phyloP scores from a whole-genome alignment of 192 early-diverging fungal species.

The Gryganskiella cystojenkinii region DNA sequence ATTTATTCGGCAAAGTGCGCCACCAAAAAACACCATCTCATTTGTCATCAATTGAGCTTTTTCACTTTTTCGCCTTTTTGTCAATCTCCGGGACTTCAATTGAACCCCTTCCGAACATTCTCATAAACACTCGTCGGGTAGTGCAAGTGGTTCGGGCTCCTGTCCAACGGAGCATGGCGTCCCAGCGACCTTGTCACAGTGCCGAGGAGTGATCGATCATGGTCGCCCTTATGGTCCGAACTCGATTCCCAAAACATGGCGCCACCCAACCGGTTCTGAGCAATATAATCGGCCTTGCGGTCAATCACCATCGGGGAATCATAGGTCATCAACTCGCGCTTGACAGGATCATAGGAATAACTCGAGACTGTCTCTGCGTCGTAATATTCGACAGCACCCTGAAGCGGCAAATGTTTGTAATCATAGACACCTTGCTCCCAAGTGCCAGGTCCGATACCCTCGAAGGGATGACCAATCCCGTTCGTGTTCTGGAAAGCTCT shows the following conservation, averaged over 20 bases:
- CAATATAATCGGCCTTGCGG: constrained; percentile 75
- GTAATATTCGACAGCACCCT: constrained; percentile 76
- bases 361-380: constrained; percentile 81
- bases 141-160: constrained; percentile 54
- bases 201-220: constrained; percentile 56
- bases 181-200: constrained; percentile 25
- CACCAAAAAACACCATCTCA: constrained; percentile 8
- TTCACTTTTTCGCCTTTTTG: not conserved
- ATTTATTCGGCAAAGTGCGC: constrained; percentile 3
- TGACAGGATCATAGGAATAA: constrained; percentile 81
- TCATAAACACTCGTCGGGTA: constrained; percentile 61
- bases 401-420: constrained; percentile 81
- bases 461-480: constrained; percentile 70
- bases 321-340: constrained; percentile 82
- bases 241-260: constrained; percentile 87
- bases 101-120: constrained; percentile 56
- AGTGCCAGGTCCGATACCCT: constrained; percentile 79
- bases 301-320: constrained; percentile 76
- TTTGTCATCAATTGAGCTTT: not conserved
- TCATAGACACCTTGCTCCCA: constrained; percentile 96
- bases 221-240: constrained; percentile 53
- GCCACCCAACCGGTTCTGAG: constrained; percentile 67
- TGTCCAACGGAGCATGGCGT: constrained; percentile 41
- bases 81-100: constrained; percentile 13
- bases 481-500: constrained; percentile 91